phyloP scores from a whole-genome alignment of 768 basidiomycete genomes.

The Lactifluus hygrophoroides region DNA sequence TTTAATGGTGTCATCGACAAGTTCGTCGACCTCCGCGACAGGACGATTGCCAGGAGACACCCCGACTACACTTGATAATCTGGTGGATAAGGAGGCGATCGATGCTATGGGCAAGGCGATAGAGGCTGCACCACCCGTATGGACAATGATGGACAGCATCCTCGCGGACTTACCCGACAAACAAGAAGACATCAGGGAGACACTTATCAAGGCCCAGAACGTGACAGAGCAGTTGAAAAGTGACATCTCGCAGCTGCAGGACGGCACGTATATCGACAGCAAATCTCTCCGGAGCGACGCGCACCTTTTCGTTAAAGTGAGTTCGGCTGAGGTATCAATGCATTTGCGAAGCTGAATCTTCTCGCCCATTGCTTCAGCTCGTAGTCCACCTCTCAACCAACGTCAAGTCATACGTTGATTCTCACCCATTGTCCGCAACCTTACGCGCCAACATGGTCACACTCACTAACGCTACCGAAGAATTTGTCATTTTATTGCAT shows the following conservation, averaged over 20 bases:
- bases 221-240: slow-evolving; percentile 56
- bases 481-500: slow-evolving; percentile 78
- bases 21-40: slow-evolving; percentile 32
- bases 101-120: slow-evolving; percentile 73
- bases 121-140: slow-evolving; percentile 71
- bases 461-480: slow-evolving; percentile 77
- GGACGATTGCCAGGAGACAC: slow-evolving; percentile 37
- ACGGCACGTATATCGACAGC: slow-evolving; percentile 46
- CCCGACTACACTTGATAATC: slow-evolving; percentile 46
- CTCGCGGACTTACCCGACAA: slow-evolving; percentile 39
- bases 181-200: slow-evolving; percentile 40
- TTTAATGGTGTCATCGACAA: slow-evolving; percentile 33
- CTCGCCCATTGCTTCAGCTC: slow-evolving; percentile 34
- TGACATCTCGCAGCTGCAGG: slow-evolving; percentile 49
- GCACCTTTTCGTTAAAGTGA: slow-evolving; percentile 73
- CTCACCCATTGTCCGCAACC: slow-evolving; percentile 46
- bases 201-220: slow-evolving; percentile 51
- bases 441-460: slow-evolving; percentile 65
- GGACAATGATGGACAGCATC: slow-evolving; percentile 72
- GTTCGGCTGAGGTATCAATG: slow-evolving; percentile 9
- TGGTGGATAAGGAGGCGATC: slow-evolving; percentile 72
- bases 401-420: slow-evolving; percentile 54
- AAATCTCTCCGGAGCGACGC: slow-evolving; percentile 69
- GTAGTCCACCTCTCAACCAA: slow-evolving; percentile 70
- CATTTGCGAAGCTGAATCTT: background rate